Conservation (phyloP, 805 yeast genomes). For the Hanseniaspora vineae region DNA sequence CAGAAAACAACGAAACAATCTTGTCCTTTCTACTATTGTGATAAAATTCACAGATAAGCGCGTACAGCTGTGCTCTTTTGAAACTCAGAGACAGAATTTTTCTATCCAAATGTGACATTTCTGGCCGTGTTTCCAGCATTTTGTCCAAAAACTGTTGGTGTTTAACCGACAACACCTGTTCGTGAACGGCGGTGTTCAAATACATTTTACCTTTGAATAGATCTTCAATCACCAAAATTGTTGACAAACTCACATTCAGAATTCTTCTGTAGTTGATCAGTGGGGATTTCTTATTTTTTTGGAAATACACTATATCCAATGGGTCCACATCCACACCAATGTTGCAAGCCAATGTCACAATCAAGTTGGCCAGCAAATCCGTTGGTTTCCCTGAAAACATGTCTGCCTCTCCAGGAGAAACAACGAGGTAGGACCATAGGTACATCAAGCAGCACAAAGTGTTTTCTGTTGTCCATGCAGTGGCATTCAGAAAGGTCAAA, state of each 20-base stretch:
- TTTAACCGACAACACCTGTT: not conserved
- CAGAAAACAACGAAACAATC: not conserved
- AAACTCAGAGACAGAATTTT: not conserved
- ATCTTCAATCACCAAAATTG: constrained; percentile 2
- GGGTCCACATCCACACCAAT: constrained; percentile 24
- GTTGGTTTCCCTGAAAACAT: constrained; percentile 23
- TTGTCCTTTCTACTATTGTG: not conserved
- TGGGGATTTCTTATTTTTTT: constrained; percentile 5
- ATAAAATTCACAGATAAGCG: not conserved
- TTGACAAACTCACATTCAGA: constrained; percentile 1
- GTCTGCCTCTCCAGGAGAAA: constrained; percentile 25
- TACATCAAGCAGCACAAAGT: constrained; percentile 18
- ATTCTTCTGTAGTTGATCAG: constrained; percentile 3
- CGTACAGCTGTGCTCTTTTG: not conserved
- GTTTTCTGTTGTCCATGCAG: constrained; percentile 22
- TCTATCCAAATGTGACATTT: not conserved
- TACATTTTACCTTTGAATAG: constrained; percentile 2
- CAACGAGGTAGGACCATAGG: constrained; percentile 22
- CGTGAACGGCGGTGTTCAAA: not conserved
- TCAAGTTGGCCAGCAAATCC: constrained; percentile 19
- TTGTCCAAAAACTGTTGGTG: not conserved
- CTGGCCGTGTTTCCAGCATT: not conserved
- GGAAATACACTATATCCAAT: constrained; percentile 16
- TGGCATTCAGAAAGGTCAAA: constrained; percentile 18
- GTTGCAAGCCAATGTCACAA: constrained; percentile 19